Evolutionary conservation across 2,329 filamentous ascomycete species (phyloP).

Genomic region (Verticillium albo-atrum): DNA sequence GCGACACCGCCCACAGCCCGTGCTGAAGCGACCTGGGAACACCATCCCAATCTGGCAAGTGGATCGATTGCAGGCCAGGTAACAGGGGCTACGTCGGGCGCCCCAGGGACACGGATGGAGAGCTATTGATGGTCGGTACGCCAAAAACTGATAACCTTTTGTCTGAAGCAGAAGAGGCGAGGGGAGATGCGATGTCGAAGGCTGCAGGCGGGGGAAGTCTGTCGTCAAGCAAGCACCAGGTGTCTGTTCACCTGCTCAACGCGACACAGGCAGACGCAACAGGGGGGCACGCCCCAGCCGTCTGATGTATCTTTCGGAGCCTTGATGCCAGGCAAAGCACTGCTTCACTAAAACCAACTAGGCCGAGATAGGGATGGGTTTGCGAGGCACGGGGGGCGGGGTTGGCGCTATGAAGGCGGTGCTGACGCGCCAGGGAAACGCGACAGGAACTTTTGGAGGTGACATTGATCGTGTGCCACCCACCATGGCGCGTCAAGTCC

Average conservation of each 20-base stretch:
- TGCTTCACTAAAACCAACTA: no score
- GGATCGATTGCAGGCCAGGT: not conserved
- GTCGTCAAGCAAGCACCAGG: not conserved
- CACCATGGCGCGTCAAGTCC: not conserved
- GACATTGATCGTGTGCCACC: no score
- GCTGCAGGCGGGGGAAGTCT: not conserved
- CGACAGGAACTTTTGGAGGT: no score
- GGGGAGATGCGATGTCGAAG: not conserved
- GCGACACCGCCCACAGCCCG: slow-evolving; percentile 22
- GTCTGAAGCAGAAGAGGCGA: not conserved
- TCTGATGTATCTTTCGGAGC: no score
- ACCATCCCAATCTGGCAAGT: slow-evolving; percentile 15
- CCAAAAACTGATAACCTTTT: not conserved
- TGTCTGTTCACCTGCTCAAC: not conserved
- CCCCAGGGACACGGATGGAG: not conserved
- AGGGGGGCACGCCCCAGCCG: not conserved
- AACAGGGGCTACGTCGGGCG: not conserved
- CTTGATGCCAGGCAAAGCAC: no score
- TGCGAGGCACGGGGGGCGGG: no score
- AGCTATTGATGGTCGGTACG: not conserved
- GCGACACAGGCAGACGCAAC: not conserved
- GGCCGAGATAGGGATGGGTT: no score
- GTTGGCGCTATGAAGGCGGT: no score
- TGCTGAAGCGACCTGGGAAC: slow-evolving; percentile 23
- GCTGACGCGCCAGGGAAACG: no score